These are phyloP conservation scores for Tuber borchii DNA, from an alignment of 495 filamentous ascomycete species.

Conservation along the genomic window DNA sequence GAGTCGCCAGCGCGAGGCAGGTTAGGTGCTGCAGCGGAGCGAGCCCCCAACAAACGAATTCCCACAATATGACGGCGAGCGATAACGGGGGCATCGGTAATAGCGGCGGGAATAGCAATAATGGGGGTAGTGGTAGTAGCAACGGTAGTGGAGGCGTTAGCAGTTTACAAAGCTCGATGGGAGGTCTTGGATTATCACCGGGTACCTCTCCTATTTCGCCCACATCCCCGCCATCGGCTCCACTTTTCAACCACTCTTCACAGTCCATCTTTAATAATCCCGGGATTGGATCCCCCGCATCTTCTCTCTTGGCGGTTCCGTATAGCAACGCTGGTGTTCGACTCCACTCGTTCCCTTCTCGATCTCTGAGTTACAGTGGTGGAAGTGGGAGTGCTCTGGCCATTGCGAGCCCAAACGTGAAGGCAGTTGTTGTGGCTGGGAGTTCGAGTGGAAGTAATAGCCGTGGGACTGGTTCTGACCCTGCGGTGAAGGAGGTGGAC, in stretches of 20 bases:
- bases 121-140: neutral
- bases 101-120: neutral
- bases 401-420: neutral
- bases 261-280: slow-evolving; percentile 39
- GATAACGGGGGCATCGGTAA: slow-evolving; percentile 13
- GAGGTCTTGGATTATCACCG: slow-evolving; percentile 28
- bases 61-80: neutral
- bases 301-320: neutral
- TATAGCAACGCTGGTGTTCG: slow-evolving; percentile 18
- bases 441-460: slow-evolving; percentile 5
- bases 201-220: slow-evolving; percentile 26
- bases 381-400: slow-evolving; percentile 14
- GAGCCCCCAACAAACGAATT: neutral
- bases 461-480: slow-evolving; percentile 11
- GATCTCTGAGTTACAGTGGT: slow-evolving; percentile 26
- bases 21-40: neutral
- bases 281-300: neutral
- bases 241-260: slow-evolving; percentile 17
- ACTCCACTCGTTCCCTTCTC: slow-evolving; percentile 30
- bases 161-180: slow-evolving; percentile 22
- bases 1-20: neutral
- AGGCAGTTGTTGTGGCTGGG: slow-evolving; percentile 7
- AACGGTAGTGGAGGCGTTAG: neutral
- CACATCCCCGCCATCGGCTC: slow-evolving; percentile 9
- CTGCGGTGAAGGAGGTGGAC: slow-evolving; percentile 45